Percentiles rank a stretch among this genome's conserved stretches.
phyloP scores from a whole-genome alignment of 1,284 basidiomycete genomes.

The Erythrobasidium hasegawianum region DNA sequence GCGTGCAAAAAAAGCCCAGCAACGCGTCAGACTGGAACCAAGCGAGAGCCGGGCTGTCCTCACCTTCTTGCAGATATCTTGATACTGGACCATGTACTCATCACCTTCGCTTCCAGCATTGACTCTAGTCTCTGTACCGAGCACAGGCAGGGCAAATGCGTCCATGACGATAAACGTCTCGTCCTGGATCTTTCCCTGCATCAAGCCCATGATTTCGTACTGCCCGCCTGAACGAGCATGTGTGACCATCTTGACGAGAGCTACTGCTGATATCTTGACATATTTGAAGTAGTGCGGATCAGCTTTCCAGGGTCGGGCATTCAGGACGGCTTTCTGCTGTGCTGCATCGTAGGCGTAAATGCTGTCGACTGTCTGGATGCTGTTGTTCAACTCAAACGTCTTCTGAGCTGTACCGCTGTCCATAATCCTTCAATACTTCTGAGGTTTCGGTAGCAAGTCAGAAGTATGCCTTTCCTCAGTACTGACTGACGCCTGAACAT shows the following conservation, averaged over 20 bases:
- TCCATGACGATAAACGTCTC: conserved; percentile 88
- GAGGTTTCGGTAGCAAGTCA: too few species aligned
- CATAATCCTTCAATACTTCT: background rate
- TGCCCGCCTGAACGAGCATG: conserved; percentile 95
- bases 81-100: conserved; percentile 97
- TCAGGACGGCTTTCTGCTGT: conserved; percentile 66
- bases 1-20: too few species aligned
- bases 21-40: background rate
- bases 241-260: conserved; percentile 98
- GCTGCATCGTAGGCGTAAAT: conserved; percentile 62
- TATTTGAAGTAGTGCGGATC: conserved; percentile 91
- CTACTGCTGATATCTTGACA: conserved; percentile 91
- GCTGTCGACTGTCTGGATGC: conserved; percentile 53
- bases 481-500: too few species aligned
- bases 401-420: conserved; percentile 57
- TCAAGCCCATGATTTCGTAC: conserved; percentile 98
- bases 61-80: conserved; percentile 73
- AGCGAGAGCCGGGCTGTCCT: conserved; percentile 39
- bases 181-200: conserved; percentile 93
- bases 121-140: conserved; percentile 98
- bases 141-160: conserved; percentile 92
- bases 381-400: conserved; percentile 79
- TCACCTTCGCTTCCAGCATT: conserved; percentile 94
- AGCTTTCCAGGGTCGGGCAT: conserved; percentile 74
- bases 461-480: too few species aligned